These are phyloP conservation scores for Rhodomyrtus psidioides DNA, from an alignment of 441 rosid species.

Conservation along the genomic window DNA sequence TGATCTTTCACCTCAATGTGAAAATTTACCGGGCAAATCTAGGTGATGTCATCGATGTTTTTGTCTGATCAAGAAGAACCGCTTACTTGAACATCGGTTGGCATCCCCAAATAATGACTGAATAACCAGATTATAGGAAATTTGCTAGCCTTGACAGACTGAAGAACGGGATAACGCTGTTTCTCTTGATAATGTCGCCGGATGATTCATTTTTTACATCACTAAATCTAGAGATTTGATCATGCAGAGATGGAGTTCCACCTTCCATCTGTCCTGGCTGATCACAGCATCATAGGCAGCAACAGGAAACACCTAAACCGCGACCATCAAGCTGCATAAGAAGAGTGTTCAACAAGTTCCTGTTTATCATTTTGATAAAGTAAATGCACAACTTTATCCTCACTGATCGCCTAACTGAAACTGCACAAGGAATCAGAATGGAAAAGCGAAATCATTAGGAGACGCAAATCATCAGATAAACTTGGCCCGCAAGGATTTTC, in stretches of 20 bases:
- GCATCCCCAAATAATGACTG: neutral
- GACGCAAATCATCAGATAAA: neutral
- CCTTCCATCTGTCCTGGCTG: neutral
- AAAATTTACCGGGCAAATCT: neutral
- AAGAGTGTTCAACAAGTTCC: neutral
- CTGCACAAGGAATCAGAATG: neutral
- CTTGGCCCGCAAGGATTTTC: neutral
- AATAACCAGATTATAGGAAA: neutral
- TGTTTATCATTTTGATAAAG: neutral
- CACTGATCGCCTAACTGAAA: neutral
- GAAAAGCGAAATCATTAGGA: neutral
- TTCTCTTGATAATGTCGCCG: neutral
- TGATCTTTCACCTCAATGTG: neutral
- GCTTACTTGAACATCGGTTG: neutral
- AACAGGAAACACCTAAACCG: neutral
- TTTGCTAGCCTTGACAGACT: too few species aligned
- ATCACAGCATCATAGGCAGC: neutral
- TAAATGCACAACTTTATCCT: neutral
- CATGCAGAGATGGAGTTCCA: neutral
- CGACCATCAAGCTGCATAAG: neutral
- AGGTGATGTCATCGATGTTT: neutral
- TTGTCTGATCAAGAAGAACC: neutral
- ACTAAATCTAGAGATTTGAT: neutral
- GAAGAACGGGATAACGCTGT: neutral
- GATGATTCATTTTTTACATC: neutral